Conservation (phyloP, 163 green algal genomes). For the Chloromonas sp. region DNA sequence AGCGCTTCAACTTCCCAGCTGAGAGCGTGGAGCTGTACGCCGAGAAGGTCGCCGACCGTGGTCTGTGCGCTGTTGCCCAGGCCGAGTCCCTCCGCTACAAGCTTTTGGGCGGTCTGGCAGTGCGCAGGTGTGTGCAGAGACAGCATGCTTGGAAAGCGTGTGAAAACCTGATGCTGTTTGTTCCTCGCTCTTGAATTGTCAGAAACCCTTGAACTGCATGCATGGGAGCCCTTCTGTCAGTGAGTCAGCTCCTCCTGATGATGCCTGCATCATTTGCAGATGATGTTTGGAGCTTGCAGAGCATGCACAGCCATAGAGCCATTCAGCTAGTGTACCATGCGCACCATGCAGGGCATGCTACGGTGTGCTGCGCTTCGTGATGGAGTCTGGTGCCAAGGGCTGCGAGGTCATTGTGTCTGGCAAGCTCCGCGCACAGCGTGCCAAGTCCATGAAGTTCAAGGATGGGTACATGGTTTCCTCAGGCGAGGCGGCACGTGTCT, state of each 20-base stretch:
- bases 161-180: too few relatives aligned
- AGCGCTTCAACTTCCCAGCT: slow-evolving; percentile 96
- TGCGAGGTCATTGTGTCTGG: slow-evolving; percentile 98
- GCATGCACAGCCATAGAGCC: too few relatives aligned
- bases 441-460: slow-evolving; percentile 99
- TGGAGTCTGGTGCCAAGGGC: slow-evolving; percentile 98
- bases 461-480: slow-evolving; percentile 98
- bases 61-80: slow-evolving; percentile 96
- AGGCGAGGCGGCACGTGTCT: slow-evolving; percentile 81
- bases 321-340: too few relatives aligned
- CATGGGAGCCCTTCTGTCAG: too few relatives aligned
- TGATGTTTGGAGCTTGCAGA: too few relatives aligned
- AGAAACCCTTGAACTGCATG: too few relatives aligned
- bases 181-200: too few relatives aligned
- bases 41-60: slow-evolving; percentile 83
- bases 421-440: slow-evolving; percentile 95
- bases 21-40: slow-evolving; percentile 82
- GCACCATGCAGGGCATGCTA: slow-evolving; percentile 87
- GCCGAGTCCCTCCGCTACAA: slow-evolving; percentile 99
- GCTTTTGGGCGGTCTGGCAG: slow-evolving; percentile 95
- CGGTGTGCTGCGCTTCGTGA: slow-evolving; percentile 98
- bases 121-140: slow-evolving; percentile 65
- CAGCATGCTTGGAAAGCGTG: neutral
- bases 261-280: too few relatives aligned
- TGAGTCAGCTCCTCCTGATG: too few relatives aligned